Conservation (phyloP, 352 stramenopile species). For the Peronosclerospora sorghi region DNA sequence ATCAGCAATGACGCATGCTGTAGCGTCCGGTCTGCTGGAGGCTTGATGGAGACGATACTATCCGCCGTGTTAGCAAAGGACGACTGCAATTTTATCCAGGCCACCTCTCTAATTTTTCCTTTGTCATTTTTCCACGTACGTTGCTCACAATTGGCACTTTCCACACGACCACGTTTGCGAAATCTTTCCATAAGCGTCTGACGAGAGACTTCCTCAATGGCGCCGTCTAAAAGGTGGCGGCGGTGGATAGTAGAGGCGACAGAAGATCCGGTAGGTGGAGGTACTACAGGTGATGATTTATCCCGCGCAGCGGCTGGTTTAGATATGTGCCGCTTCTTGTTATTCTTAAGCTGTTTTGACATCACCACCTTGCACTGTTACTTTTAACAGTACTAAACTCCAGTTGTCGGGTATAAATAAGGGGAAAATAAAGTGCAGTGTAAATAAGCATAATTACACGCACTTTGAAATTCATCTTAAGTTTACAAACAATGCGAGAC, state of each 20-base stretch:
- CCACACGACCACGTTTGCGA: slow-evolving; percentile 54
- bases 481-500: no score
- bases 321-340: slow-evolving; percentile 22
- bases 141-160: slow-evolving; percentile 43
- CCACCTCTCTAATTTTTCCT: neutral
- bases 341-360: no score
- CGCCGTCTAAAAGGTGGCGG: slow-evolving; percentile 18
- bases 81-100: slow-evolving; percentile 6
- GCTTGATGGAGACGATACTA: neutral
- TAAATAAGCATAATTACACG: no score
- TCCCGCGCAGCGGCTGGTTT: slow-evolving; percentile 13
- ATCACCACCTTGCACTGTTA: no score
- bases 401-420: no score
- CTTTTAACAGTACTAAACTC: no score
- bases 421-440: no score
- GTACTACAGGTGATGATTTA: slow-evolving; percentile 2
- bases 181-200: slow-evolving; percentile 33
- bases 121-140: neutral
- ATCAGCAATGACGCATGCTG: slow-evolving; percentile 13
- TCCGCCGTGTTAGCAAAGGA: slow-evolving; percentile 13
- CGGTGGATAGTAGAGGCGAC: slow-evolving; percentile 9
- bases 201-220: slow-evolving; percentile 21
- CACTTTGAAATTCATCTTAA: no score
- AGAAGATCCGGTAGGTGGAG: neutral
- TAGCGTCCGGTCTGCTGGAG: slow-evolving; percentile 1